Base-by-base conservation (phyloP, 768 basidiomycete genomes). In the Tremella yokohamensis region DNA sequence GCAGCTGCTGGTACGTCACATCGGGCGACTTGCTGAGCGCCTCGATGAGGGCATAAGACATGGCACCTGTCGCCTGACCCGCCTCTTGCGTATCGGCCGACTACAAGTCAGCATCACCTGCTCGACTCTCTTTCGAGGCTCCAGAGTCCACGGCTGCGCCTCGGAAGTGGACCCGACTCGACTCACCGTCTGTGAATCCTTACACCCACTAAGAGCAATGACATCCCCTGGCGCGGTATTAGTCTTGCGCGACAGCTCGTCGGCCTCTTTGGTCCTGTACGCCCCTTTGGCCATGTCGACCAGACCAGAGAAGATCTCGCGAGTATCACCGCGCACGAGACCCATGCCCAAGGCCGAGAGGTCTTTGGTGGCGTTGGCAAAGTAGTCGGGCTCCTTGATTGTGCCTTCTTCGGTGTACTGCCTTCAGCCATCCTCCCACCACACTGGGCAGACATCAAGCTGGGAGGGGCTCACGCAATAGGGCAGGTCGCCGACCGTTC, bases 361-460 rank as follows among this genome's bases (percentile, higher is more conserved):
- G 8, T 89, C 90, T 70, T 89, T 84, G 0, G 91, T 92, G 3
- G 93, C 92, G 71, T 89, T 91, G 8, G 85, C 82, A 11, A 85
- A 85, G 15, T 91, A 78, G 71, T 96, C 93, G 34, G 93, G 91
- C 73, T 96, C 91, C 76, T 97, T 96, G 73, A 97, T 79, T 72
- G 89, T 91, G 49, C 92, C 92, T 78, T 97, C 90, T 7, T 91
- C 94, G 19, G 90, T 90, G 78, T 97, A 97, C 51, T 52, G 38
- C n/a, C 11, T 6, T 52, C 22, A 45, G 42, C 22, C n/a, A n/a
- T 45, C 42, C n/a, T 45, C 42, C 4, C 42, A 11, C n/a, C 42
- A 22, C 4, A 15, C 42, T 16, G n/a, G n/a, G 4, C n/a, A 45
- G 15, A 40, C 39, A 11, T 40, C 12, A 40, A 40, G 39, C 39